Conservation (phyloP, 352 stramenopile species). For the Elongisporangium senticosum region DNA sequence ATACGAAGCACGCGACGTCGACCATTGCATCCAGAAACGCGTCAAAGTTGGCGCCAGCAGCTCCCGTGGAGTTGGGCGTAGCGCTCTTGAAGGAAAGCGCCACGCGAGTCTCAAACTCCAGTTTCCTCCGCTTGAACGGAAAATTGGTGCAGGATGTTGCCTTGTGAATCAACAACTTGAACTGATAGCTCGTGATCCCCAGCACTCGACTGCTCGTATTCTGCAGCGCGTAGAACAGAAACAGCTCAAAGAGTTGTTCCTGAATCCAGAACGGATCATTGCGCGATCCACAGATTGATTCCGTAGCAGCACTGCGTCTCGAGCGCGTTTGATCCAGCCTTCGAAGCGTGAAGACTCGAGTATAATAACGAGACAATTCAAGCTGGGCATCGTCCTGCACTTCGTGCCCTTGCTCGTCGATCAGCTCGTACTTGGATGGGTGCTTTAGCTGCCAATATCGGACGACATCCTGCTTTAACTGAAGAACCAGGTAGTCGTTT, state of each 20-base stretch:
- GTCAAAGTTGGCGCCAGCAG: conserved; percentile 32
- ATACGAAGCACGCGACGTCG: conserved; percentile 37
- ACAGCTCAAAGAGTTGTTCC: conserved; percentile 60
- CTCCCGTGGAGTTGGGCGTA: conserved; percentile 12
- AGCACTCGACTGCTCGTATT: conserved; percentile 37
- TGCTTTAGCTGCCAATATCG: conserved; percentile 39
- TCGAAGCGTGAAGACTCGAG: conserved; percentile 14
- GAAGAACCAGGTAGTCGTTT: conserved; percentile 27
- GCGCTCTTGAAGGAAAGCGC: conserved; percentile 29
- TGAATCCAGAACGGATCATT: conserved; percentile 50
- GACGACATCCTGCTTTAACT: conserved; percentile 43
- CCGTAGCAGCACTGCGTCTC: too few relatives aligned
- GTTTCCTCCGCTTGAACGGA: conserved; percentile 22
- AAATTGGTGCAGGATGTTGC: conserved; percentile 12
- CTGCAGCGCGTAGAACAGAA: conserved; percentile 50
- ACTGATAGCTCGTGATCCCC: conserved; percentile 56
- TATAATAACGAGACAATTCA: conserved; percentile 7
- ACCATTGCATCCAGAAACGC: conserved; percentile 59
- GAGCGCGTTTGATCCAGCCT: conserved; percentile 1
- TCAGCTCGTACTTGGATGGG: conserved; percentile 34
- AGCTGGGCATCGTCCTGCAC: conserved; percentile 19
- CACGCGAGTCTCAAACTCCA: conserved; percentile 38
- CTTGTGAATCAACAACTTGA: conserved; percentile 55
- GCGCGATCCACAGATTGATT: not conserved
- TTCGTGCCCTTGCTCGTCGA: conserved; percentile 14